Percentiles rank a stretch among this genome's conserved stretches.
phyloP scores from a whole-genome alignment of 495 filamentous ascomycete genomes.

The Penicillium macrosclerotiorum region DNA sequence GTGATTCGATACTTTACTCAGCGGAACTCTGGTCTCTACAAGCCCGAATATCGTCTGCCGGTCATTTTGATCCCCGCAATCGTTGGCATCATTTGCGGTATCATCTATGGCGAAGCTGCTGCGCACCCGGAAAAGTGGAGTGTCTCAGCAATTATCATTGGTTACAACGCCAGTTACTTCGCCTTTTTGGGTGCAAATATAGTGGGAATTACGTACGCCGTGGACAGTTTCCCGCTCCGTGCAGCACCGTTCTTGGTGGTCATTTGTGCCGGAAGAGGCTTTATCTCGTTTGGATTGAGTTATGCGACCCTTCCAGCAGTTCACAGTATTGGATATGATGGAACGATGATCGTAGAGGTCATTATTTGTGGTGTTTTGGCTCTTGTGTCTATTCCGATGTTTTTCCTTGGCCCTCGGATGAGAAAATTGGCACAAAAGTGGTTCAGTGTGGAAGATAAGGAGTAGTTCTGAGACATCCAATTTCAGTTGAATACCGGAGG shows the following conservation, averaged over 20 bases:
- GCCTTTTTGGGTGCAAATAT: constrained; percentile 23
- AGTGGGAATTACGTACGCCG: constrained; percentile 25
- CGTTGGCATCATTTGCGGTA: constrained; percentile 15
- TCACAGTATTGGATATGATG: constrained; percentile 75
- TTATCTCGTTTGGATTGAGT: constrained; percentile 45
- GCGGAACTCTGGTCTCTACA: constrained; percentile 15
- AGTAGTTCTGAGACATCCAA: not conserved
- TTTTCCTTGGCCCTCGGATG: constrained; percentile 8
- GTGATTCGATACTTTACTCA: constrained; percentile 10
- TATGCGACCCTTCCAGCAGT: constrained; percentile 77
- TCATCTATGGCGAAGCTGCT: constrained; percentile 25
- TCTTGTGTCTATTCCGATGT: constrained; percentile 10
- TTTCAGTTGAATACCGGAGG: too few relatives aligned
- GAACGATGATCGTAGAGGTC: constrained; percentile 14
- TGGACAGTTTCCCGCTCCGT: constrained; percentile 23
- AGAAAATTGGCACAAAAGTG: constrained; percentile 1
- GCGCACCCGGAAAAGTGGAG: constrained; percentile 14
- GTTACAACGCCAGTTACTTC: constrained; percentile 26
- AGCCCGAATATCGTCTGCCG: constrained; percentile 23
- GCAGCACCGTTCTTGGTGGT: constrained; percentile 25
- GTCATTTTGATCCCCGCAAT: constrained; percentile 20
- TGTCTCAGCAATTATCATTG: constrained; percentile 11
- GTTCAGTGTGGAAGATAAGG: constrained; percentile 2
- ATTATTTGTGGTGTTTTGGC: constrained; percentile 11
- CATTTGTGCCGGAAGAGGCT: constrained; percentile 22